phyloP scores from a whole-genome alignment of 331 rosid genomes.

The Cydonia oblonga region DNA sequence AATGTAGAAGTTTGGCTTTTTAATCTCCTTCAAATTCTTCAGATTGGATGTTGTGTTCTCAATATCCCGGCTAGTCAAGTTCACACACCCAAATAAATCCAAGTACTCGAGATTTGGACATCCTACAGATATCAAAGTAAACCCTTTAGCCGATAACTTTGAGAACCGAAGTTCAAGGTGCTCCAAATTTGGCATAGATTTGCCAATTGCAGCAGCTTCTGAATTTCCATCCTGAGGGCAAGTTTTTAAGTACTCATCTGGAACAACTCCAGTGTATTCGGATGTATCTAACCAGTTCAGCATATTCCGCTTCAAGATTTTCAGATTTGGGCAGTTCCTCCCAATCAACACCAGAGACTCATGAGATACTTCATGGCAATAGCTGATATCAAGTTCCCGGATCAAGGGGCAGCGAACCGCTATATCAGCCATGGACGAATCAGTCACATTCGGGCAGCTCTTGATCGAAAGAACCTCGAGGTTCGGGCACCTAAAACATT shows the following conservation, averaged over 20 bases:
- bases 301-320: slow-evolving; percentile 52
- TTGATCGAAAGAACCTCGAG: slow-evolving; percentile 73
- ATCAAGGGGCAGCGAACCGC: slow-evolving; percentile 56
- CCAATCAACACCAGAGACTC: slow-evolving; percentile 54
- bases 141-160: slow-evolving; percentile 55
- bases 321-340: slow-evolving; percentile 55
- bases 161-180: slow-evolving; percentile 70
- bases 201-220: slow-evolving; percentile 75
- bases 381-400: slow-evolving; percentile 73
- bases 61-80: slow-evolving; percentile 67
- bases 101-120: slow-evolving; percentile 60
- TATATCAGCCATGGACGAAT: slow-evolving; percentile 49
- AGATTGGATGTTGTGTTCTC: slow-evolving; percentile 40
- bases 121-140: slow-evolving; percentile 43
- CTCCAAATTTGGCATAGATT: slow-evolving; percentile 61
- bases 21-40: slow-evolving; percentile 48
- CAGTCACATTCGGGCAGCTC: slow-evolving; percentile 68
- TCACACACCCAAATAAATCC: slow-evolving; percentile 75
- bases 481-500: slow-evolving; percentile 56
- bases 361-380: slow-evolving; percentile 67
- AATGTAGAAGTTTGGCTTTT: slow-evolving; percentile 61
- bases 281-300: slow-evolving; percentile 71
- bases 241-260: slow-evolving; percentile 50
- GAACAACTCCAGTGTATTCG: slow-evolving; percentile 56
- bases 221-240: slow-evolving; percentile 80